Base-by-base conservation (phyloP, 2,329 filamentous ascomycete species). In the Botryosphaeria dothidea region DNA sequence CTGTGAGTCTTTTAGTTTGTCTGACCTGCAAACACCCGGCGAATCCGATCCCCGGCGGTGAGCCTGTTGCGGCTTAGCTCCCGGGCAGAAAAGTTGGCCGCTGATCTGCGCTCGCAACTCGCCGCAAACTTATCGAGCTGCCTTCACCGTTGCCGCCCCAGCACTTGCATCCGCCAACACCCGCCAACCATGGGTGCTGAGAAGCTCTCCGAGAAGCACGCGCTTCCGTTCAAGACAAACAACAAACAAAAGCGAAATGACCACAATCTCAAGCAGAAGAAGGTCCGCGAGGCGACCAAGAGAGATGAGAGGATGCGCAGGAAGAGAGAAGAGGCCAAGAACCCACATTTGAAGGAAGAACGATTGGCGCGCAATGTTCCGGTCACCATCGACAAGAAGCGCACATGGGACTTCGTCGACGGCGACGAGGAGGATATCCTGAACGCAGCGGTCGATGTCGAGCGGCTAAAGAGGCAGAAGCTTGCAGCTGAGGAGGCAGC, bases 161-260 rank as follows among this genome's bases (percentile, higher is more conserved):
- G 6, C 23, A 19, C 62, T 13, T 23, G 34, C 38, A 51, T 29
- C 65, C 56, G 51, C 43, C 45, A 19, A 15, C 9, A 19, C 19
- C 21, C 29, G 41, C 56, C 54, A 64, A 66, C 2, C 38, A 87
- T 87, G 85, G 82, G 79, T 34, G 80, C 80, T 25, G 84, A 80
- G 67, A 81, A 81, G 68, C 73, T 74, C 56, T 81, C 79, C 41
- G 75, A 78, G 31, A 82, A 80, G 71, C 80, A 76, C 57, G 78
- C 77, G 17, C 71, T 82, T 45, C 82, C 84, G 3, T 82, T 85
- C 74, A 86, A 85, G 69, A 82, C 88, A 1, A 85, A 83, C 67
- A 96, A 96, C 80, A 97, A 97, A 78, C 80, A 92, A 23, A 89
- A 89, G 74, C 86, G 95, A 67, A 86, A 95, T 75, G 84, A 90